phyloP scores from a whole-genome alignment of 495 filamentous ascomycete species.

The Penicillium flavigenum region DNA sequence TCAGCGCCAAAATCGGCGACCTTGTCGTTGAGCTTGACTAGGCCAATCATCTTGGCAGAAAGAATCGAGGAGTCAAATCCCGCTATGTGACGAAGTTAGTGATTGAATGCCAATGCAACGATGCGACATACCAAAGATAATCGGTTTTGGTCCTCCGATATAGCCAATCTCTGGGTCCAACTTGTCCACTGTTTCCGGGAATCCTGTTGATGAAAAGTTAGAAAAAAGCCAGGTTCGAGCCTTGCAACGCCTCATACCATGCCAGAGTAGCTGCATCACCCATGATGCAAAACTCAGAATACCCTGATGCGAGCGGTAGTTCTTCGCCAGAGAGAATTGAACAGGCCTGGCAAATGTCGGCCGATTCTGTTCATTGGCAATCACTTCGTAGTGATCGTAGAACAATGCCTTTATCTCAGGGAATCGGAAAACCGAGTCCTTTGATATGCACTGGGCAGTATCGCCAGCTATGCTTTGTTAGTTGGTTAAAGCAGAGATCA shows the following conservation, averaged over 20 bases:
- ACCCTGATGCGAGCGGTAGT: constrained; percentile 48
- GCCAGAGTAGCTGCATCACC: constrained; percentile 34
- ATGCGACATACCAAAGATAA: constrained; percentile 31
- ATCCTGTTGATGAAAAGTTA: constrained; percentile 21
- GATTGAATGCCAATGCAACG: background rate
- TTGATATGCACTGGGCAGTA: constrained; percentile 47
- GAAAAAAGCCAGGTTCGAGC: background rate
- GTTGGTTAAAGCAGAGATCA: background rate
- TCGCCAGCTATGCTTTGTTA: constrained; percentile 35
- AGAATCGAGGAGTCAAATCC: constrained; percentile 30
- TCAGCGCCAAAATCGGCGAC: constrained; percentile 42
- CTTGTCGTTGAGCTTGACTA: constrained; percentile 28
- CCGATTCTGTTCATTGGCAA: constrained; percentile 15
- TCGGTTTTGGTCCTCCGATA: constrained; percentile 38
- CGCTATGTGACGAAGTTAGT: constrained; percentile 18
- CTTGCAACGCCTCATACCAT: constrained; percentile 2
- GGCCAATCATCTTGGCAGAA: constrained; percentile 25
- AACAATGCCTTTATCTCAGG: constrained; percentile 42
- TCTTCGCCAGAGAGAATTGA: constrained; percentile 33
- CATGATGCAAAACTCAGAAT: constrained; percentile 43
- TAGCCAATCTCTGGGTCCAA: constrained; percentile 41
- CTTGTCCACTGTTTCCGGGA: constrained; percentile 42
- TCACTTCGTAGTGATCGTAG: constrained; percentile 30
- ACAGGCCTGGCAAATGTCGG: constrained; percentile 24
- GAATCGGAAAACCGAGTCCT: constrained; percentile 46